phyloP scores from a whole-genome alignment of 2,329 filamentous ascomycete genomes.

The Diplodia mutila region DNA sequence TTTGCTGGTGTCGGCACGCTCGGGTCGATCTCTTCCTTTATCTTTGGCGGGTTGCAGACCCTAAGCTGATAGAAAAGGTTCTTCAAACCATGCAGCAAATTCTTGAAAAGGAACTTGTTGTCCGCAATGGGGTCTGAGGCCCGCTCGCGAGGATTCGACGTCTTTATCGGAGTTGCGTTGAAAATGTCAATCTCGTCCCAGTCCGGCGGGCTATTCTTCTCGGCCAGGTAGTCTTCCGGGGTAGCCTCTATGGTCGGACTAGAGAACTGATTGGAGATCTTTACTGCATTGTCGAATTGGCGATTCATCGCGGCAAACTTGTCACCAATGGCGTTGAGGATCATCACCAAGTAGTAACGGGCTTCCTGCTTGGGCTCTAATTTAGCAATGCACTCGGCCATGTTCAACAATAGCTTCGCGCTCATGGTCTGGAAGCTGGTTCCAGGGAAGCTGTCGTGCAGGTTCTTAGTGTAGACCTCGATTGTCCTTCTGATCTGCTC shows the following conservation, averaged over 20 bases:
- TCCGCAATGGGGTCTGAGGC: conserved; percentile 89
- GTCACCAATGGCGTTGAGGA: conserved; percentile 95
- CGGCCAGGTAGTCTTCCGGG: conserved; percentile 80
- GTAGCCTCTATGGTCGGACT: conserved; percentile 66
- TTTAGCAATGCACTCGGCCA: conserved; percentile 97
- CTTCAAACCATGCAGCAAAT: conserved; percentile 92
- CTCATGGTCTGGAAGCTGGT: conserved; percentile 99
- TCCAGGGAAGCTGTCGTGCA: conserved; percentile 93
- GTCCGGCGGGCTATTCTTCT: conserved; percentile 78
- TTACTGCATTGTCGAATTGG: conserved; percentile 92
- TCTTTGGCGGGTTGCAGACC: conserved; percentile 73
- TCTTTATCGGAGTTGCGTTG: conserved; percentile 93
- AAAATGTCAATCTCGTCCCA: conserved; percentile 99
- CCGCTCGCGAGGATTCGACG: conserved; percentile 85
- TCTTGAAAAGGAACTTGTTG: conserved; percentile 98
- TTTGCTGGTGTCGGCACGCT: conserved; percentile 75
- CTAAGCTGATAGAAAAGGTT: conserved; percentile 95
- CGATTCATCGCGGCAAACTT: conserved; percentile 99
- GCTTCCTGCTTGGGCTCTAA: conserved; percentile 92
- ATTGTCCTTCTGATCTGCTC: conserved; percentile 95
- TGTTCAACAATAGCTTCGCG: conserved; percentile 92
- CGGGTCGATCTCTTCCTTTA: conserved; percentile 67
- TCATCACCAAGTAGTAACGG: conserved; percentile 94
- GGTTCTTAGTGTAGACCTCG: conserved; percentile 93
- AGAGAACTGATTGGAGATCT: conserved; percentile 78